Evolutionary conservation across 2,329 filamentous ascomycete species (phyloP), one percentile per base, ranked within the genome.

Genomic region (Hymenoscyphus salicellus): DNA sequence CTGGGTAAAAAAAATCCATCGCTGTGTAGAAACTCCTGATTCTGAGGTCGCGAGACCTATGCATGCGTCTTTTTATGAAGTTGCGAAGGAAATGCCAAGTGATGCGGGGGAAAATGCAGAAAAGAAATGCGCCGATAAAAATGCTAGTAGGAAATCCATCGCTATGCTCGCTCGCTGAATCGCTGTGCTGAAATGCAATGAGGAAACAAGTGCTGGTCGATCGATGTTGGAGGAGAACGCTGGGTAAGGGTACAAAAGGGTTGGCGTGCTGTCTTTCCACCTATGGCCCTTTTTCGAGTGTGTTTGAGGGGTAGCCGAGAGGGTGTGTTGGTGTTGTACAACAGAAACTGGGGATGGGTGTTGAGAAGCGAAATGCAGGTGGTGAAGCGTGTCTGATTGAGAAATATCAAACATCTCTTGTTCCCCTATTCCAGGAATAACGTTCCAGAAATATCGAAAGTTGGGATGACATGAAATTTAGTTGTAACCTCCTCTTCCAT

Each of bases 401-500:
- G 36, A 38, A 38, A 38, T 38, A 38, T 38, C 36, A 38, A 38
- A 38, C 36, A 38, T 38, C 36, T 38, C 36, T 55, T 49, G 20
- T 33, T 46, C 17, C 60, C 52, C 26, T 55, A 20, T 55, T 33
- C 8, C 41, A 60, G 20, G 16, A 28, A 52, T 8, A 16, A 20
- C 16, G 59, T 30, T n/a, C n/a, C 23, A 32, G 41, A 20, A 28
- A 60, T 56, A 14, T 26, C 30, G 36, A 38, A 55, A 17, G 36
- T 14, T 26, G 16, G 49, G 43, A 17, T 49, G 20, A n/a, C 3
- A 14, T 7, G 41, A 55, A 3, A 14, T 68, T 68, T 70, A 72
- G 60, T 72, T 72, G 65, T 72, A 72, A 23, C 72, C 73, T 30
- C 73, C 72, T 5, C 73, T 66, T 66, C 73, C 72, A 60, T 74